Evolutionary conservation across 2,329 filamentous ascomycete genomes (phyloP).

Genomic region (Ceratocystis diversiconidia): DNA sequence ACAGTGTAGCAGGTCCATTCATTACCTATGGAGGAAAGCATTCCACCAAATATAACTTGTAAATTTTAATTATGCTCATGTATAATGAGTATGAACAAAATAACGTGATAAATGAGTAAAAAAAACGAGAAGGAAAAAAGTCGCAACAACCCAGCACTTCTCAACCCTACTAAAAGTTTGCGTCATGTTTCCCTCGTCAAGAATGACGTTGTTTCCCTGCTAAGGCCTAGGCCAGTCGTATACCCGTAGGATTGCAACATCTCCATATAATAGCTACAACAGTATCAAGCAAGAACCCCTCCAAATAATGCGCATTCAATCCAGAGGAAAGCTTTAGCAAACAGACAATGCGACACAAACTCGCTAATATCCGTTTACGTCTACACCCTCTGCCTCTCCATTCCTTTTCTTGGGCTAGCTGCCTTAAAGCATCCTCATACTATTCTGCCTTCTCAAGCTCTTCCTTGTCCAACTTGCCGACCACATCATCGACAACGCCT

Average conservation of each 20-base stretch:
- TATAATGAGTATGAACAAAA: too few species aligned
- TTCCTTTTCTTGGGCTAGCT: not conserved
- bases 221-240: not conserved
- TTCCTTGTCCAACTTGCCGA: not conserved
- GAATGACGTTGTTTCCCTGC: not conserved
- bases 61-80: too few species aligned
- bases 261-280: constrained; percentile 3
- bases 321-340: not conserved
- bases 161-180: too few species aligned
- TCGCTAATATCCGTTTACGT: not conserved
- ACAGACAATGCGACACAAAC: constrained; percentile 1
- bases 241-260: not conserved
- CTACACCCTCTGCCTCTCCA: not conserved
- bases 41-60: too few species aligned
- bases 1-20: too few species aligned
- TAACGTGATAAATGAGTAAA: too few species aligned
- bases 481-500: not conserved
- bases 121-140: too few species aligned
- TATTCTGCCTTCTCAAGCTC: not conserved
- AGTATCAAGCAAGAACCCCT: not conserved
- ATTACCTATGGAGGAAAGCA: too few species aligned
- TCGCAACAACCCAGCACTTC: too few species aligned
- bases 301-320: not conserved
- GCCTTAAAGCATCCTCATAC: not conserved
- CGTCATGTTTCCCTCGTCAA: not conserved